A percentile compares a stretch with the other conserved stretches of the same genome.
These are phyloP conservation scores for Candida stauntonica DNA, from an alignment of 805 yeast genomes.

Conservation along the genomic window DNA sequence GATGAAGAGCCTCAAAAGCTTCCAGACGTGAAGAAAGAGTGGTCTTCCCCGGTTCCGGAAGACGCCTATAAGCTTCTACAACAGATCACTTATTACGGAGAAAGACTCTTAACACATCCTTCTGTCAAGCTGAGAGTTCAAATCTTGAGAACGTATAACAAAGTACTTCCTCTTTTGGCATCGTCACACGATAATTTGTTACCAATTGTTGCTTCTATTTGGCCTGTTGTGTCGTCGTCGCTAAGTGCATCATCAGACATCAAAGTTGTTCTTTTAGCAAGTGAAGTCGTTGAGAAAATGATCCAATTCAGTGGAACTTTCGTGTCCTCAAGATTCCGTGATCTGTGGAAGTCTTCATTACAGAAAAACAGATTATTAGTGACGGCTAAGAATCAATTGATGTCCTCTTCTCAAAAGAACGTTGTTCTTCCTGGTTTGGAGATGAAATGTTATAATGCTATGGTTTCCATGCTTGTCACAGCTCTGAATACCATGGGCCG, in stretches of 20 bases:
- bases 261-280: slow-evolving; percentile 28
- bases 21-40: slow-evolving; percentile 35
- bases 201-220: slow-evolving; percentile 47
- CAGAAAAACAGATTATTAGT: slow-evolving; percentile 13
- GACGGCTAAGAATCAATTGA: slow-evolving; percentile 9
- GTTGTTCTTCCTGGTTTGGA: slow-evolving; percentile 24
- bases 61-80: slow-evolving; percentile 54
- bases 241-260: slow-evolving; percentile 18
- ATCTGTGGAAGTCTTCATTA: slow-evolving; percentile 36
- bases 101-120: slow-evolving; percentile 62
- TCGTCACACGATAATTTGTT: slow-evolving; percentile 41
- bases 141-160: slow-evolving; percentile 45
- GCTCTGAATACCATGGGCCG: slow-evolving; percentile 21
- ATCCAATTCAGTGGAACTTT: slow-evolving; percentile 42
- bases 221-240: slow-evolving; percentile 41
- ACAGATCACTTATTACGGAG: slow-evolving; percentile 64
- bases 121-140: slow-evolving; percentile 53
- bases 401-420: slow-evolving; percentile 3
- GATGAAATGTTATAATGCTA: slow-evolving; percentile 16
- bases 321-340: slow-evolving; percentile 41
- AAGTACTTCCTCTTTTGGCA: slow-evolving; percentile 49
- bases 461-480: slow-evolving; percentile 21
- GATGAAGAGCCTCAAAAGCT: slow-evolving; percentile 18
- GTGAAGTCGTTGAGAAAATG: slow-evolving; percentile 27
- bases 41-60: slow-evolving; percentile 68